phyloP scores from a whole-genome alignment of 1,139 yeast species.

The Hemisphaericaspora lyxosophila region DNA sequence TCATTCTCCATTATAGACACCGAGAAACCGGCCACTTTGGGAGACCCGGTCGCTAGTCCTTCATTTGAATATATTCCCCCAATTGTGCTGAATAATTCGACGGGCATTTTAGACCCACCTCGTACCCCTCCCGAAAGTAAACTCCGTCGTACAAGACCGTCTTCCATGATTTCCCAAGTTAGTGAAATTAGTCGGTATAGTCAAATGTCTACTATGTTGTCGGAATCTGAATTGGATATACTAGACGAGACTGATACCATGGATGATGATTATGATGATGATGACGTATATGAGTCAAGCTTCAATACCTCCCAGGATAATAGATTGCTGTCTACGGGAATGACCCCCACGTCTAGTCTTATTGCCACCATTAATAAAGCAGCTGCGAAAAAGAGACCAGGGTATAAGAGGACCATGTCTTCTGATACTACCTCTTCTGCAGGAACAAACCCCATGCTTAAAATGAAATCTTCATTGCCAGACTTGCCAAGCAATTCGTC shows the following conservation, averaged over 20 bases:
- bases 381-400: slow-evolving; percentile 28
- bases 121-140: slow-evolving; percentile 13
- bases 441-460: slow-evolving; percentile 18
- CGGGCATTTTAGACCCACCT: slow-evolving; percentile 3
- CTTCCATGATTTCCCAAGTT: slow-evolving; percentile 65
- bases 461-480: slow-evolving; percentile 30
- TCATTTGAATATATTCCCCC: slow-evolving; percentile 3
- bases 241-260: slow-evolving; percentile 48
- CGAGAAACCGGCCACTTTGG: neutral
- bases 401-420: slow-evolving; percentile 32
- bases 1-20: slow-evolving; percentile 3
- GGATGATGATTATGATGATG: slow-evolving; percentile 43
- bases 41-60: slow-evolving; percentile 1
- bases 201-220: slow-evolving; percentile 53
- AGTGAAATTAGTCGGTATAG: slow-evolving; percentile 57
- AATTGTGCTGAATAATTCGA: neutral
- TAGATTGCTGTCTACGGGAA: slow-evolving; percentile 8
- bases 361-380: slow-evolving; percentile 3
- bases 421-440: slow-evolving; percentile 40
- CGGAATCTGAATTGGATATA: slow-evolving; percentile 46
- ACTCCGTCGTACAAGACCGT: slow-evolving; percentile 48
- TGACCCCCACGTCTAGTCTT: slow-evolving; percentile 11
- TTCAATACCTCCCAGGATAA: slow-evolving; percentile 29
- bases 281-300: slow-evolving; percentile 35
- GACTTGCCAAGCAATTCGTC: slow-evolving; percentile 43